These are phyloP conservation scores for Metschnikowia cerradonensis DNA, from an alignment of 805 yeast species.

Conservation along the genomic window DNA sequence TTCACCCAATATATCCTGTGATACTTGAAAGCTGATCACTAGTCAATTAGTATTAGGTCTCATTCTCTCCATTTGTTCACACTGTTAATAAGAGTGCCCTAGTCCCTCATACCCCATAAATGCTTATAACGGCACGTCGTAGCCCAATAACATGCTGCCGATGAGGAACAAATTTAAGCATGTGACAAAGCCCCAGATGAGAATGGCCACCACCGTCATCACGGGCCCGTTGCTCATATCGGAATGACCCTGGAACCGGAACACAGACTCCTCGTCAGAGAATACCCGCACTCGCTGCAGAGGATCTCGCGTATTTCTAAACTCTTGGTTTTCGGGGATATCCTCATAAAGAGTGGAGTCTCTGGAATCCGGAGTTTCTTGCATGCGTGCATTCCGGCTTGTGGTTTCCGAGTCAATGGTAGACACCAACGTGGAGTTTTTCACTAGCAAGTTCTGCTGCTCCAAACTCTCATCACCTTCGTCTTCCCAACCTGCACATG, in stretches of 20 bases:
- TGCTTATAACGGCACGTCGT: slow-evolving; percentile 44
- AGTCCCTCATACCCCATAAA: too few species aligned
- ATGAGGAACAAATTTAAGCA: slow-evolving; percentile 69
- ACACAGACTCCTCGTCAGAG: slow-evolving; percentile 21
- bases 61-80: too few species aligned
- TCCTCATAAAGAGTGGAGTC: background rate
- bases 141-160: slow-evolving; percentile 45
- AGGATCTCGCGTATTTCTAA: too few species aligned
- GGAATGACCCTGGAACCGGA: slow-evolving; percentile 34
- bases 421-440: slow-evolving; percentile 5
- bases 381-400: background rate
- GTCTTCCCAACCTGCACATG: slow-evolving; percentile 42
- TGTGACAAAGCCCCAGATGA: slow-evolving; percentile 69
- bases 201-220: slow-evolving; percentile 50
- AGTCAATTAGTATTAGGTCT: too few species aligned
- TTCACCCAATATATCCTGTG: too few species aligned
- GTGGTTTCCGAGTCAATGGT: background rate
- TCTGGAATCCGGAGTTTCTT: background rate
- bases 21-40: too few species aligned
- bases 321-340: background rate
- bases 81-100: too few species aligned
- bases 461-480: slow-evolving; percentile 20
- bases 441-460: slow-evolving; percentile 13
- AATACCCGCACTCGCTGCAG: background rate
- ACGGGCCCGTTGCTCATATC: slow-evolving; percentile 70